Base-by-base conservation (phyloP, 2,329 filamentous ascomycete species). In the Neodidymelliopsis sp. region DNA sequence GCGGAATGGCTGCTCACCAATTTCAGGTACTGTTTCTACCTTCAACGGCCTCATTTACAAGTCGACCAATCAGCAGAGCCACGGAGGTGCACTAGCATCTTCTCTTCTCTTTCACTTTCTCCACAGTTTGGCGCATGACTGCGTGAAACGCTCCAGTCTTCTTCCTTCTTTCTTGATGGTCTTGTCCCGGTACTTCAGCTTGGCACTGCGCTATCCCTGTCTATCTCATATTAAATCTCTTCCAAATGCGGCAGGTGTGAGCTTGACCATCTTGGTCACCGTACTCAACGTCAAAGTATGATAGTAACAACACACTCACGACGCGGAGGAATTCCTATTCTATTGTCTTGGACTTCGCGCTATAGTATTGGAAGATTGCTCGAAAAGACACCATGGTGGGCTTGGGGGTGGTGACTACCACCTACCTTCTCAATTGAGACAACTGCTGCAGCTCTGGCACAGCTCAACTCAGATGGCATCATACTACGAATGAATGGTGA, bases 211-310 rank as follows among this genome's bases (percentile, higher is more conserved):
- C 31, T 22, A 49, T 37, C 44, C 38, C 29, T 46, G 43, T 22
- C 12, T 9, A 43, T 45, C 24, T 15, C 19, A 40, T 33, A 40
- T 53, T 40, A 46, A 34, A 5, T 28, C 16, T 29, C 36, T 22
- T 44, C 50, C 30, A 3, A 8, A 53, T 44, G 18, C 22, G 50
- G 50, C 44, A 53, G 50, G 50, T 53, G 50, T 44, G 24, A 53
- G 45, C 35, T 27, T 45, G 44, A 38, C 39, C 44, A 45, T 39
- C 40, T 37, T 44, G n/a, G 24, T 36, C 19, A 48, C 34, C 16
- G 19, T 23, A 38, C 11, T 36, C 28, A 10, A 48, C 23, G 12
- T 38, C 28, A 27, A 39, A 30, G 31, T 19, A 42, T 16, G 36
- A 38, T 41, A 52, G 42, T 38, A 39, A 27, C 28, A 18, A 35